Evolutionary conservation across 805 yeast genomes (phyloP), one percentile per base, ranked within the genome.

Genomic region (Metschnikowia similis): DNA sequence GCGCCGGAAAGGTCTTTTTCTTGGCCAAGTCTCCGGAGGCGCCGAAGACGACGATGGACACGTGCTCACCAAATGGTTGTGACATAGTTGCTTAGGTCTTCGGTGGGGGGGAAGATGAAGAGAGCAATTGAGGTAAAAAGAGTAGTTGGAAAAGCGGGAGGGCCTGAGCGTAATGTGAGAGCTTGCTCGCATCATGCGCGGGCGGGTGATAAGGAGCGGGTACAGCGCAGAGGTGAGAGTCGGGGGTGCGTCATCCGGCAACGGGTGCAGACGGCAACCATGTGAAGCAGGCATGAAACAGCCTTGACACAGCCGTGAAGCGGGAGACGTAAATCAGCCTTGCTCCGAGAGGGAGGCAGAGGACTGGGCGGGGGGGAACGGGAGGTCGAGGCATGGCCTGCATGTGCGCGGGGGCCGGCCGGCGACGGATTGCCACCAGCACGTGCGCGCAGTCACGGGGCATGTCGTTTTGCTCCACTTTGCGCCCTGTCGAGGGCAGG

Each of bases 21-120:
- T 89, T 89, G 49, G 97, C 96, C 56, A 91, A 76, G 67, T 91
- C 97, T 47, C 97, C 97, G 21, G 96, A 87, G 40, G 97, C 97
- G 47, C 97, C 97, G 61, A 90, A 87, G 30, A 91, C 96, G 28
- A 85, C 88, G 60, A 91, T 77, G 39, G 82, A 75, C 8, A 88
- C 83, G 69, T 86, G 72, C 55, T 85, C 81, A 52, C 80, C 83
- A 66, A 86, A 87, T 51, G 76, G 45, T 49, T 66, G 62, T 16
- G 63, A 58, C 70, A 66, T 67, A 37, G 35, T 26, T 17, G 29
- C 21, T 8, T 41, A 27, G 28, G 30, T 35, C 16, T 13, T 5
- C 16, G 7, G 11, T 30, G 8, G 32, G 34, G 16, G 35, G 35
- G 39, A 29, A 21, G 29, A 35, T 31, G 38, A 39, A 42, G 29